phyloP scores from a whole-genome alignment of 2,329 filamentous ascomycete genomes.

The Metarhizium sp. region DNA sequence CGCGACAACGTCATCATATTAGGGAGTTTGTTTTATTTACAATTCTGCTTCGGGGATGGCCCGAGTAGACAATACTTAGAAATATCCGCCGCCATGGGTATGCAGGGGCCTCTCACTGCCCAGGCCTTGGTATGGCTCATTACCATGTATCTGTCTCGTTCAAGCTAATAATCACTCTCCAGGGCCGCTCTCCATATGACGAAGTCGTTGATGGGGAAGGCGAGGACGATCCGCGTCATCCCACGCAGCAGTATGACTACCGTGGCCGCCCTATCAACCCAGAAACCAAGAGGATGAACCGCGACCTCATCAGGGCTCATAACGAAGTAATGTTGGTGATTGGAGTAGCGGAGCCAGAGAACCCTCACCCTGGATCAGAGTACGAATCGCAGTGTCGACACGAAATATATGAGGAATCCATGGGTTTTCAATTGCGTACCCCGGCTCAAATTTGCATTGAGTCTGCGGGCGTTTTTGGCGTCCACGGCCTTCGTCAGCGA shows the following conservation, averaged over 20 bases:
- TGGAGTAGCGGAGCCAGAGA: conserved; percentile 51
- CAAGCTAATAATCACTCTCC: not conserved
- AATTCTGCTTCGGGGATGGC: not conserved
- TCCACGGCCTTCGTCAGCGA: conserved; percentile 43
- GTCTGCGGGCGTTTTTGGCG: conserved; percentile 39
- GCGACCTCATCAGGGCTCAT: conserved; percentile 48
- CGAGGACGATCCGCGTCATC: conserved; percentile 28
- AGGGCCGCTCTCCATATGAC: conserved; percentile 54
- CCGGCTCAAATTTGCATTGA: conserved; percentile 23
- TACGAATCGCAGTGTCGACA: conserved; percentile 33
- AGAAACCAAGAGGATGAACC: conserved; percentile 44
- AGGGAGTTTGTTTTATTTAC: not conserved
- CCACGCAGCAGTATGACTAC: conserved; percentile 42
- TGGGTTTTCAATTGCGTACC: conserved; percentile 31
- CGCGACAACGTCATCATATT: not conserved
- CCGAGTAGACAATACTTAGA: not conserved
- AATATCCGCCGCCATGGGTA: conserved; percentile 31
- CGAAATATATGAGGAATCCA: conserved; percentile 35
- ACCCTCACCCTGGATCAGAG: conserved; percentile 27
- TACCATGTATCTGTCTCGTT: conserved; percentile 1
- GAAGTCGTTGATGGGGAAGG: conserved; percentile 43
- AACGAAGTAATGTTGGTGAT: conserved; percentile 57
- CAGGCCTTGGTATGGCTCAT: conserved; percentile 39
- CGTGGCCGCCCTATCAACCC: conserved; percentile 47
- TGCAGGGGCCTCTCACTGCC: conserved; percentile 46